Percentiles rank a stretch among this genome's conserved stretches.
phyloP scores from a whole-genome alignment of 208 protist genomes.

The Trichomonas tenax region DNA sequence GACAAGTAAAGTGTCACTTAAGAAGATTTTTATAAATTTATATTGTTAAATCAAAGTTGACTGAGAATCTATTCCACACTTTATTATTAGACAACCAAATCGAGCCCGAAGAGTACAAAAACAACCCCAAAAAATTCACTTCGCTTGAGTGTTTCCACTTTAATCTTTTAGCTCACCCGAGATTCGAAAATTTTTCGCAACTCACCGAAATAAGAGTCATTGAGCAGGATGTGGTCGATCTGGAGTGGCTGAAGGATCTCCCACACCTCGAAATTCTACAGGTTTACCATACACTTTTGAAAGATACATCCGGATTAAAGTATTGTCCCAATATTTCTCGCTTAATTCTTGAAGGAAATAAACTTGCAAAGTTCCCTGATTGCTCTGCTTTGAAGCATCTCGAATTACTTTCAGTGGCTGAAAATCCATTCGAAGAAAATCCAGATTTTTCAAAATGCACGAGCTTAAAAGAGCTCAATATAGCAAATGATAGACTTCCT shows the following conservation, averaged over 20 bases:
- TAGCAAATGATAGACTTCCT: not conserved
- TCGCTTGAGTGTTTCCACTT: constrained; percentile 5
- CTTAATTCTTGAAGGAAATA: not conserved
- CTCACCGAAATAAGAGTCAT: not conserved
- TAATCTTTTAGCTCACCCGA: not conserved
- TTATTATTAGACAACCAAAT: constrained; percentile 5
- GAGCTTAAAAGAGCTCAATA: not conserved
- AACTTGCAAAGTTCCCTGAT: not conserved
- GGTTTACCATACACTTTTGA: not conserved
- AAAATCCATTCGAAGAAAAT: not conserved
- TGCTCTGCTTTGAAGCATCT: not conserved
- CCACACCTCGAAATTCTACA: not conserved
- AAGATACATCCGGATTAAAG: not conserved
- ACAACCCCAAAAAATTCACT: not conserved
- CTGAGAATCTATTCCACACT: not conserved
- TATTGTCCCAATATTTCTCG: not conserved
- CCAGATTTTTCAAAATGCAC: not conserved
- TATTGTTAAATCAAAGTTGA: not conserved
- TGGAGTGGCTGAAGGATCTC: not conserved
- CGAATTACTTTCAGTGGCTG: not conserved
- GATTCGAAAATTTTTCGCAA: not conserved
- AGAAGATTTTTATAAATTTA: too few species aligned
- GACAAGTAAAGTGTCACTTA: too few species aligned
- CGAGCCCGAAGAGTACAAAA: not conserved
- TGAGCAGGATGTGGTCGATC: not conserved